Conservation (phyloP, 169 alveolate species). For the Plasmodium inui region DNA sequence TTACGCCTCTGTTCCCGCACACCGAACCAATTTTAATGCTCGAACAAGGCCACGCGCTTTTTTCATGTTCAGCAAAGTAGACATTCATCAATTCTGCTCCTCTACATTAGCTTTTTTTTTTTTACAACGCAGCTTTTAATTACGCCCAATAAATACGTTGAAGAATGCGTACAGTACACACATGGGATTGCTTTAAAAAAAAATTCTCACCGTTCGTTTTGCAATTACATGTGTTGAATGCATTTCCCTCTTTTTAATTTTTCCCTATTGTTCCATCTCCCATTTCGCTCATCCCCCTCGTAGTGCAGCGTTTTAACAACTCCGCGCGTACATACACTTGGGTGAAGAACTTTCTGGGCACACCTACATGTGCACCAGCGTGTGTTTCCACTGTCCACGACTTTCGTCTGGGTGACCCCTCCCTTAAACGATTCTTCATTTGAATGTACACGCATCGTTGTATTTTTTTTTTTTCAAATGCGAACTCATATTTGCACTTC, state of each 20-base stretch:
- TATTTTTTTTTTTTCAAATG: neutral
- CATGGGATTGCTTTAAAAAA: neutral
- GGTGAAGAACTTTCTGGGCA: neutral
- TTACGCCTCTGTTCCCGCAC: neutral
- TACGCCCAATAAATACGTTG: neutral
- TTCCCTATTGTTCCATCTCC: neutral
- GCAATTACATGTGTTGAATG: neutral
- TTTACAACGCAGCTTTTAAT: neutral
- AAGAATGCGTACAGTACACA: neutral
- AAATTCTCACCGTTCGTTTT: neutral
- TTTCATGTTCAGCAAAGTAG: neutral
- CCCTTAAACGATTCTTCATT: neutral
- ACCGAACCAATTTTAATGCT: neutral
- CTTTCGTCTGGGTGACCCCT: neutral
- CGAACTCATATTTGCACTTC: neutral
- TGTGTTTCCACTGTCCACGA: neutral
- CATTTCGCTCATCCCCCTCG: neutral
- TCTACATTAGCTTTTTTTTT: neutral
- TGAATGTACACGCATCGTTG: neutral
- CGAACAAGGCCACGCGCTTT: neutral
- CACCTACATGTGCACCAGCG: neutral
- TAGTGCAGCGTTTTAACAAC: neutral
- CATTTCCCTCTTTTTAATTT: neutral
- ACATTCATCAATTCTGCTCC: neutral
- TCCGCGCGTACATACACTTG: neutral